Base-by-base conservation (phyloP, 805 yeast species). In the Candida tibetensis region DNA sequence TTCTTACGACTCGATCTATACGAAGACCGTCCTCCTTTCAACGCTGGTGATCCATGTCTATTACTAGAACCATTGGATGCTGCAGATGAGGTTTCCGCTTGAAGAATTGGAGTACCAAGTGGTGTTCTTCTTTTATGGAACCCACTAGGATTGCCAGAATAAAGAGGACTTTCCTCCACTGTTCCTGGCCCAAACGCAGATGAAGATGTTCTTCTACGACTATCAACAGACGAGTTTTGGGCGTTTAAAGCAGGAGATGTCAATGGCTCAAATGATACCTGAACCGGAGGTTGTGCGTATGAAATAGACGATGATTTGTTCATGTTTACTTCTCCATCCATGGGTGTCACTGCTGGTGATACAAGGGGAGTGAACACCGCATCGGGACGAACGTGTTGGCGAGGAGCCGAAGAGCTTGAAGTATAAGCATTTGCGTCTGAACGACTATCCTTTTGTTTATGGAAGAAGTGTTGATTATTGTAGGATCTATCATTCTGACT, bases 261-360 rank as follows among this genome's bases (percentile, higher is more conserved):
- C 49, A 82, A 64, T 0, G 89, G 74, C 50, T 66, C 72, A 44
- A 68, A 66, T n/a, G 60, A 45, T 12, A 49, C 47, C 34, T 55
- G 53, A 14, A 60, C 46, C 21, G 66, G 60, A 6, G 52, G 58
- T 17, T 37, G 51, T 30, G 37, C 15, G 30, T 37, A 43, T 10
- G 25, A 21, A 12, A 21, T 16, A 12, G 35, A 16, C 12, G 39
- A 25, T 15, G 33, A 17, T 32, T 49, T 47, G 39, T 51, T 51
- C 28, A 41, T 15, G 34, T 53, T 56, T 5, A 54, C 55, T 30
- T 53, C 60, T 25, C 52, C 46, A 15, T 74, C 87, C 50, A 72
- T 49, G 1, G 88, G 88, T 2, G 88, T 77, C 12, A 79, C 83
- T 7, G 85, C 81, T 0, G 95, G 95, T 2, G 90, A 82, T 1